A percentile compares a stretch with the other conserved stretches of the same genome.
Conservation (phyloP, 148 eudicot species). For the Camellia sinensis region DNA sequence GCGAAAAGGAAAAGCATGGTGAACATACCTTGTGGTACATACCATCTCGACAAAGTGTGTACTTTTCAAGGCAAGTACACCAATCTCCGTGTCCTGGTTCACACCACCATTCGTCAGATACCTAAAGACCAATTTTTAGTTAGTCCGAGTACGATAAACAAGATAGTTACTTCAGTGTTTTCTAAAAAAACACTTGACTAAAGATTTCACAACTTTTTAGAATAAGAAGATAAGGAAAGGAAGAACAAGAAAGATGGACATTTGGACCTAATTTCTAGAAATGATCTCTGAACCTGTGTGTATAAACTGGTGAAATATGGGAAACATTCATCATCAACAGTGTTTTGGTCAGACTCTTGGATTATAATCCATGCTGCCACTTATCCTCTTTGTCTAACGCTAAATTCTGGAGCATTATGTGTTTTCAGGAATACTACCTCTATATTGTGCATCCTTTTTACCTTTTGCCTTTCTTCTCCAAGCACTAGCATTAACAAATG, state of each 20-base stretch:
- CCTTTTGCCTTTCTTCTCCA: background rate
- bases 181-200: background rate
- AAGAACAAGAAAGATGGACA: background rate
- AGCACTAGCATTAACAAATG: background rate
- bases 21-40: constrained; percentile 82
- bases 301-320: background rate
- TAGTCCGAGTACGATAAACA: constrained; percentile 4
- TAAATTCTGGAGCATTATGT: background rate
- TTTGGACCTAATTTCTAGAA: background rate
- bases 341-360: background rate
- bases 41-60: constrained; percentile 86
- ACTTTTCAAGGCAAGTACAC: constrained; percentile 89
- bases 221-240: background rate
- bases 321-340: constrained; percentile 1
- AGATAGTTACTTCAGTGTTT: background rate
- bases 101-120: constrained; percentile 78
- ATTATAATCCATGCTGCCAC: background rate
- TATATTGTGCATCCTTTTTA: background rate
- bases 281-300: background rate
- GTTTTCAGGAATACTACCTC: constrained; percentile 4
- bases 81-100: constrained; percentile 98
- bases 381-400: background rate
- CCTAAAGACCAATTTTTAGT: constrained; percentile 42
- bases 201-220: background rate
- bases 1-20: background rate